phyloP scores from a whole-genome alignment of 345 rosid species.

The Lepidium didymum region DNA sequence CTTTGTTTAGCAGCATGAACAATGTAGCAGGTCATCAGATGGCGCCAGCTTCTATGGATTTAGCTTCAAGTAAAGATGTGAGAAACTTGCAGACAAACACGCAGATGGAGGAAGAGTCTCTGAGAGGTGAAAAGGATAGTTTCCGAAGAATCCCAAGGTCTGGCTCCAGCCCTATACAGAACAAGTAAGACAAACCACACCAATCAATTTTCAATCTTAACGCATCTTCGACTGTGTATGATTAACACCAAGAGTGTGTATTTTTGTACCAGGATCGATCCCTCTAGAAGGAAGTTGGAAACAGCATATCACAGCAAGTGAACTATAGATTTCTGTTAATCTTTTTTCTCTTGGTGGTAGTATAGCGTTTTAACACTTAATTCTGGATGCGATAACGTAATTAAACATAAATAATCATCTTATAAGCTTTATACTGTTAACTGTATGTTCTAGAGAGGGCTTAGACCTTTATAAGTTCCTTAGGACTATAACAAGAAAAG shows the following conservation, averaged over 20 bases:
- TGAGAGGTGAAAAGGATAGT: constrained; percentile 43
- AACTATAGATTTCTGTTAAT: background rate
- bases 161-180: constrained; percentile 64
- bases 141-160: constrained; percentile 63
- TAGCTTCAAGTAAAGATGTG: constrained; percentile 20
- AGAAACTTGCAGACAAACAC: constrained; percentile 33
- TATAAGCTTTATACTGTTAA: constrained; percentile 3
- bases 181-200: constrained; percentile 40
- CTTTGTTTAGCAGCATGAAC: constrained; percentile 28
- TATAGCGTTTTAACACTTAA: constrained; percentile 11
- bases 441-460: background rate
- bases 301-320: no score
- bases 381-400: constrained; percentile 6
- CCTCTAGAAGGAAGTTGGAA: constrained; percentile 20
- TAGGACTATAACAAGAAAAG: background rate
- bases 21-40: constrained; percentile 39
- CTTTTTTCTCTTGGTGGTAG: constrained; percentile 1
- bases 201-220: constrained; percentile 1
- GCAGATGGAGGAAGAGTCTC: constrained; percentile 24
- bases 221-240: background rate
- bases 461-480: background rate
- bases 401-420: constrained; percentile 2
- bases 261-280: constrained; percentile 31
- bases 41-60: constrained; percentile 16
- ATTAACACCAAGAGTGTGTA: constrained; percentile 4